Evolutionary conservation across 495 filamentous ascomycete genomes (phyloP), one percentile per base, ranked within the genome.

Genomic region (Aspergillus biplanus): DNA sequence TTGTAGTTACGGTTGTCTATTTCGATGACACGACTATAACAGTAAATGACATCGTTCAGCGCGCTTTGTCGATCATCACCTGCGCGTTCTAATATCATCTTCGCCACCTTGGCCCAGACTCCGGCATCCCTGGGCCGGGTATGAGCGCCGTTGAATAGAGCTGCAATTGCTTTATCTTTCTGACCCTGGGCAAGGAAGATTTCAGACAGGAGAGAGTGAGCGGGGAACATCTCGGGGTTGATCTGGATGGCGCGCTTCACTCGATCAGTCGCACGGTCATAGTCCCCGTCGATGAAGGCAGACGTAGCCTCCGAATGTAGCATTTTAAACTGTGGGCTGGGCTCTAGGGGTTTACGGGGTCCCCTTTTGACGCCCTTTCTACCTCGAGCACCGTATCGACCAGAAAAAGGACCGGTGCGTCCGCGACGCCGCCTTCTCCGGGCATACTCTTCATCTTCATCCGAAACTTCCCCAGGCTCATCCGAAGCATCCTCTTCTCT

Each of bases 161-260:
- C 90, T 21, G 81, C 82, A 35, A 92, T 70, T 11, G 90, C 85
- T 57, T 90, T 86, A 60, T 88, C 82, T 46, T 83, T 80, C 49
- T 92, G 81, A 4, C 89, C 90, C 64, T 87, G 81, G 59, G 88
- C 86, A 44, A 87, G 72, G 67, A 90, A 87, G 52, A 93, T 87
- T 34, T 92, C 85, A 0, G 90, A 89, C 11, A 95, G 72, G 33
- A 94, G 73, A 18, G 84, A 86, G 83, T 94, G 92, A 33, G 92
- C 89, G 21, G 85, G 81, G 64, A 90, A 89, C 59, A 92, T 91
- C 71, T 96, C 93, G 13, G 90, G 90, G 69, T 97, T 96, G 67
- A 88, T 82, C 60, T 90, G 85, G 56, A 96, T 87, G 11, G 92
- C 90, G 68, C 87, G 85, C 52, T 82, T 78, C 11, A 89, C 84